Conservation (phyloP, 208 protist genomes). For the Wallacemonas sp. region DNA sequence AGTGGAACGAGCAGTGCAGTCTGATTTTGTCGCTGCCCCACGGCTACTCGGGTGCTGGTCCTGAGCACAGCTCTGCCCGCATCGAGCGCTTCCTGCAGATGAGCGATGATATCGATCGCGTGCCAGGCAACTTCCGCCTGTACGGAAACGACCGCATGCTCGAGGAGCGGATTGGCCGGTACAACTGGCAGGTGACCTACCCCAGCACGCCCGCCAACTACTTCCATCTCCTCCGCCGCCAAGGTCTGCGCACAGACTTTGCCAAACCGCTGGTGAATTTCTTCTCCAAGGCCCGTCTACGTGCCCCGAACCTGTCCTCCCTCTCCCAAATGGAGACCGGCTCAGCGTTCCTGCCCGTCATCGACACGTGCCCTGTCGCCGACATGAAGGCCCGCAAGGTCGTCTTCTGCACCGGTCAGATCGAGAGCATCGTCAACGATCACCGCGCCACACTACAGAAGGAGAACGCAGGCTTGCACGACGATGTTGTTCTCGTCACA, state of each 20-base stretch:
- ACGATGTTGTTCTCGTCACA: slow-evolving; percentile 92
- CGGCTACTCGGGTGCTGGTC: slow-evolving; percentile 97
- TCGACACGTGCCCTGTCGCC: slow-evolving; percentile 38
- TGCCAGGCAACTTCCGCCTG: slow-evolving; percentile 69
- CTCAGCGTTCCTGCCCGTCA: slow-evolving; percentile 75
- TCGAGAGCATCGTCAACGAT: slow-evolving; percentile 96
- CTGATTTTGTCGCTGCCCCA: slow-evolving; percentile 97
- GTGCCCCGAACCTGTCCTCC: slow-evolving; percentile 87
- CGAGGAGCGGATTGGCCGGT: slow-evolving; percentile 71
- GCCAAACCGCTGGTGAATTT: slow-evolving; percentile 97
- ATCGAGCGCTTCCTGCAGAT: slow-evolving; percentile 98
- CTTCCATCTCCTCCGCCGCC: slow-evolving; percentile 98
- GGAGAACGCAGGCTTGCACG: slow-evolving; percentile 46
- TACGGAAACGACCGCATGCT: slow-evolving; percentile 62
- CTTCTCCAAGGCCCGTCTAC: slow-evolving; percentile 92
- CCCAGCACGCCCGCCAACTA: slow-evolving; percentile 98
- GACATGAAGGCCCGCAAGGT: slow-evolving; percentile 83
- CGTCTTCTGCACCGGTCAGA: slow-evolving; percentile 98
- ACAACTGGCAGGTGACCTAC: slow-evolving; percentile 96
- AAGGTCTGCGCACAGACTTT: slow-evolving; percentile 95
- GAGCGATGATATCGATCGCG: slow-evolving; percentile 87
- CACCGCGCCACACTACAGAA: slow-evolving; percentile 54
- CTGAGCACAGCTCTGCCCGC: slow-evolving; percentile 97
- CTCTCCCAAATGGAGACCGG: slow-evolving; percentile 75
- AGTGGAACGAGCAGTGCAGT: slow-evolving; percentile 95